These are phyloP conservation scores for Ottelia alismoides DNA, from an alignment of 106 monocot species.

Conservation along the genomic window DNA sequence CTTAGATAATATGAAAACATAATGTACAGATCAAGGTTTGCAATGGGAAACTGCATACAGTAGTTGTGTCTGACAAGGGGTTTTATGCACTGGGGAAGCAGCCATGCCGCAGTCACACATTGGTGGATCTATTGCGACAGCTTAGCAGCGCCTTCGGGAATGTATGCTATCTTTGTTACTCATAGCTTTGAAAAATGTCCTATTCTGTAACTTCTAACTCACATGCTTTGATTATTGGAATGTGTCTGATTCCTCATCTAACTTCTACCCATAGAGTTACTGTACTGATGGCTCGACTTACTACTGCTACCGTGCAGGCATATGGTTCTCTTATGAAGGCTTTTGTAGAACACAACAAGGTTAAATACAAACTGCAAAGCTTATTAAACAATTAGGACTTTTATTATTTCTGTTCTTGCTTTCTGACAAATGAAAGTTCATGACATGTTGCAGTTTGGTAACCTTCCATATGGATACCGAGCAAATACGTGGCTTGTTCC, in stretches of 20 bases:
- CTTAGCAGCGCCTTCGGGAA: slow-evolving; percentile 80
- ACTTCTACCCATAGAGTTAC: too few relatives aligned
- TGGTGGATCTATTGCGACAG: slow-evolving; percentile 77
- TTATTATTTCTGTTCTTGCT: too few relatives aligned
- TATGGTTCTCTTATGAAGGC: slow-evolving; percentile 86
- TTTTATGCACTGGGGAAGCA: slow-evolving; percentile 51
- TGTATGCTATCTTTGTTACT: too few relatives aligned
- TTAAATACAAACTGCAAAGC: too few relatives aligned
- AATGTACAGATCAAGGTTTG: slow-evolving; percentile 81
- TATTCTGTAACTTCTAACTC: too few relatives aligned
- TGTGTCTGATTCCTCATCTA: too few relatives aligned
- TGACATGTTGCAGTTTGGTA: slow-evolving; percentile 90
- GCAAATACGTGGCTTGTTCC: slow-evolving; percentile 95
- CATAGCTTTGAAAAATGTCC: too few relatives aligned
- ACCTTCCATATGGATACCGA: slow-evolving; percentile 90
- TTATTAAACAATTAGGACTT: too few relatives aligned
- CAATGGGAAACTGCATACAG: slow-evolving; percentile 64
- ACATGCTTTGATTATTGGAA: too few relatives aligned
- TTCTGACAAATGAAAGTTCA: too few relatives aligned
- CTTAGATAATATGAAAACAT: too few relatives aligned
- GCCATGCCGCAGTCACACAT: slow-evolving; percentile 34
- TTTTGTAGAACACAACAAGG: slow-evolving; percentile 97
- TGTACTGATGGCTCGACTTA: too few relatives aligned
- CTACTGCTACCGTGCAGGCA: slow-evolving; percentile 72
- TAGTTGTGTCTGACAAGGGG: slow-evolving; percentile 54